Conservation (phyloP, 495 filamentous ascomycete species). For the Penicillium simplicissimum region DNA sequence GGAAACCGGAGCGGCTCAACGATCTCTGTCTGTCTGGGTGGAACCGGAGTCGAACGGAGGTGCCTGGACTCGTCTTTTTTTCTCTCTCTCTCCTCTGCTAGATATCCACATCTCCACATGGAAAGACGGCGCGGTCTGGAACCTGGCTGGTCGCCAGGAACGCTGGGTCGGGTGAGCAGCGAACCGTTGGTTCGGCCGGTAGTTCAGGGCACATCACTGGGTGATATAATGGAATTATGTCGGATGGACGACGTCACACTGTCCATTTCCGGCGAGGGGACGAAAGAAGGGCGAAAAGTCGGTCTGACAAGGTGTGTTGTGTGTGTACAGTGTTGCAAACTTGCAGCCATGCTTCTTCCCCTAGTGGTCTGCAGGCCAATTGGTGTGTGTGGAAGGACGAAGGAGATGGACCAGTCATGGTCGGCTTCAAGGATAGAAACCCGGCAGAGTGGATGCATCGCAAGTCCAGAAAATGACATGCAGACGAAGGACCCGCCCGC, state of each 20-base stretch:
- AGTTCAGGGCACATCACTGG: slow-evolving; percentile 8
- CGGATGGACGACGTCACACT: slow-evolving; percentile 24
- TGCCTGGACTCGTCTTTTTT: slow-evolving; percentile 16
- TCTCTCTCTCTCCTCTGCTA: slow-evolving; percentile 4
- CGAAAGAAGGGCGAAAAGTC: slow-evolving; percentile 23
- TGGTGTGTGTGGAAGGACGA: background rate
- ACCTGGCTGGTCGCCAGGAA: slow-evolving; percentile 22
- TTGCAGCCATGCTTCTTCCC: no score
- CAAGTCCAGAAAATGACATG: slow-evolving; percentile 16
- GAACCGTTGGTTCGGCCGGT: slow-evolving; percentile 23
- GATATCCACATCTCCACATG: slow-evolving; percentile 19
- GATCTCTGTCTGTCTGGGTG: background rate
- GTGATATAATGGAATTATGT: slow-evolving; percentile 18
- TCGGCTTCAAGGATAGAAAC: background rate
- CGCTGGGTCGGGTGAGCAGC: slow-evolving; percentile 20
- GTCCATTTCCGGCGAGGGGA: slow-evolving; percentile 4
- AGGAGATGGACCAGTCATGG: background rate
- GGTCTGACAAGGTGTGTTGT: slow-evolving; percentile 23
- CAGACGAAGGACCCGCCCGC: slow-evolving; percentile 8
- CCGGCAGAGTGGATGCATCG: slow-evolving; percentile 15
- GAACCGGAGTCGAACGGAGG: slow-evolving; percentile 14
- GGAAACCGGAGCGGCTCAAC: slow-evolving; percentile 4
- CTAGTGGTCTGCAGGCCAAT: background rate
- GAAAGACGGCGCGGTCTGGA: slow-evolving; percentile 19
- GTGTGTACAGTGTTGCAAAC: background rate